These are phyloP conservation scores for Podospora didyma DNA, from an alignment of 495 filamentous ascomycete species.

Conservation along the genomic window DNA sequence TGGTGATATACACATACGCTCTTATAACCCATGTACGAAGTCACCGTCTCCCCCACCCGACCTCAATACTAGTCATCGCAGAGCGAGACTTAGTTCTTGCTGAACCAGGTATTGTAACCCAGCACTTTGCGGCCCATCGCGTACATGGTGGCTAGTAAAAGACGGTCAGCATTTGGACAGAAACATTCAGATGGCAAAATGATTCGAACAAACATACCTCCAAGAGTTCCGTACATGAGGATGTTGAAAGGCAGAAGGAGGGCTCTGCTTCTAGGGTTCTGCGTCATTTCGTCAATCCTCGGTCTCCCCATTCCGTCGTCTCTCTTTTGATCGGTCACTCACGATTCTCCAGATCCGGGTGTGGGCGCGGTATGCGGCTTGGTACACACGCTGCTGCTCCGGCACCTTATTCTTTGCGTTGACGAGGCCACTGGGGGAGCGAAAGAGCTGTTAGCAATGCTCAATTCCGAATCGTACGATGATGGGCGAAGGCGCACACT, in stretches of 20 bases:
- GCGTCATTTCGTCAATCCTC: slow-evolving; percentile 27
- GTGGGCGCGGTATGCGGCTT: slow-evolving; percentile 65
- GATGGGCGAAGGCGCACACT: not conserved
- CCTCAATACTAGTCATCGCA: not conserved
- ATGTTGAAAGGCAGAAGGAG: slow-evolving; percentile 73
- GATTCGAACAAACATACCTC: slow-evolving; percentile 27
- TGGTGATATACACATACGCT: slow-evolving; percentile 25
- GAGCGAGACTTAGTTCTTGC: slow-evolving; percentile 49
- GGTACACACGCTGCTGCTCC: slow-evolving; percentile 77
- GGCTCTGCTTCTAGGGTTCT: slow-evolving; percentile 60
- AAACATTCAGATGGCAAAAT: slow-evolving; percentile 24
- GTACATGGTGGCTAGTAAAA: slow-evolving; percentile 53
- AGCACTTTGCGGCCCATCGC: slow-evolving; percentile 51
- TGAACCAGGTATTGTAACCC: slow-evolving; percentile 89
- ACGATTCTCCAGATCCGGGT: slow-evolving; percentile 86
- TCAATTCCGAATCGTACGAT: slow-evolving; percentile 19
- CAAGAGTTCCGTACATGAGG: slow-evolving; percentile 60
- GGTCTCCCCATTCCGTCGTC: not conserved
- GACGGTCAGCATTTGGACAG: slow-evolving; percentile 41
- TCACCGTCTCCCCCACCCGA: not conserved
- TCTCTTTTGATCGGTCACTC: slow-evolving; percentile 31
- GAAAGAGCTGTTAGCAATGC: slow-evolving; percentile 13
- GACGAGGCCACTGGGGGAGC: slow-evolving; percentile 50
- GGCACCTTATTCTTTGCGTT: slow-evolving; percentile 85
- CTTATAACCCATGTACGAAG: not conserved